phyloP scores from a whole-genome alignment of 2,329 filamentous ascomycete species.

The Hypoxylon sp. region DNA sequence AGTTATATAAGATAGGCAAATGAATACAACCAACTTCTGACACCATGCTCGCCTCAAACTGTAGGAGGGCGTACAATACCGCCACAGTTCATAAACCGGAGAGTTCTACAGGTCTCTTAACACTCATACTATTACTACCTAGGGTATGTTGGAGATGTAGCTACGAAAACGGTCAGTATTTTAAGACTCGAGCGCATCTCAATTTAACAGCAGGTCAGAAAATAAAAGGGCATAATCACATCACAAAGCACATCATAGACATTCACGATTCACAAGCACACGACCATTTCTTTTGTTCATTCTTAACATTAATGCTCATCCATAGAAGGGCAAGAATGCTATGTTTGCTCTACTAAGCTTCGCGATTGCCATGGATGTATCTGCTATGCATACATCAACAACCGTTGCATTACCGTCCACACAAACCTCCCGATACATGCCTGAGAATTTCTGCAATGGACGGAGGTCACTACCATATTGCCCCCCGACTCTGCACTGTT shows the following conservation, averaged over 20 bases:
- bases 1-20: too few relatives aligned
- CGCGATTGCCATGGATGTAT: constrained; percentile 11
- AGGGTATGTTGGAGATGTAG: too few relatives aligned
- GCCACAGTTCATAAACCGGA: too few relatives aligned
- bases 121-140: too few relatives aligned
- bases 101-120: too few relatives aligned
- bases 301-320: constrained; percentile 29
- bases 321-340: constrained; percentile 24
- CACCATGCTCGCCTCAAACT: too few relatives aligned
- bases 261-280: constrained; percentile 7
- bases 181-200: background rate
- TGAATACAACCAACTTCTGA: too few relatives aligned
- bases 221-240: background rate
- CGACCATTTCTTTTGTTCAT: constrained; percentile 13
- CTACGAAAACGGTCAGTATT: background rate
- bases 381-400: constrained; percentile 32
- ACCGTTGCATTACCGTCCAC: constrained; percentile 28
- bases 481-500: constrained; percentile 21
- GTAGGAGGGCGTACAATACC: too few relatives aligned
- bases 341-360: constrained; percentile 17
- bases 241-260: background rate
- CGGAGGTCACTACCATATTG: background rate
- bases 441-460: constrained; percentile 21
- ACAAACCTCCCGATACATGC: constrained; percentile 26
- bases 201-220: background rate